phyloP scores from a whole-genome alignment of 2,329 filamentous ascomycete genomes.

The Purpureocillium lavendulum region DNA sequence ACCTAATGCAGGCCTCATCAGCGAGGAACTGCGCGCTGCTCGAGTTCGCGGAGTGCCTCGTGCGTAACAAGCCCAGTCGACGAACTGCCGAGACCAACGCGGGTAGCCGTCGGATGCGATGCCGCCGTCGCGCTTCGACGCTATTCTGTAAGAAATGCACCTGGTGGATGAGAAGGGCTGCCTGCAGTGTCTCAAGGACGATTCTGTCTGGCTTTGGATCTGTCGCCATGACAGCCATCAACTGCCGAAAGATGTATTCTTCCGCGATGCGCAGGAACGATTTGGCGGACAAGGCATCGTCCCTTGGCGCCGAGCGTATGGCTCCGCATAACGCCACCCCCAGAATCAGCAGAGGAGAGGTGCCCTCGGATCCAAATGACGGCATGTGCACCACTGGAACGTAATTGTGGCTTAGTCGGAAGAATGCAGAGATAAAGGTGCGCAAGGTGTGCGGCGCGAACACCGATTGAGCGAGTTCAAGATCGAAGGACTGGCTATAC shows the following conservation, averaged over 20 bases:
- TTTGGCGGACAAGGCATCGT: not conserved
- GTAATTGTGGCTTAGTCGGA: conserved; percentile 16
- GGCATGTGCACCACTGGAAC: conserved; percentile 18
- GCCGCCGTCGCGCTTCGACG: conserved; percentile 7
- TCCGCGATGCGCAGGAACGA: not conserved
- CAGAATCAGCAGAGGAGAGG: conserved; percentile 8
- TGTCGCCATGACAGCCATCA: not conserved
- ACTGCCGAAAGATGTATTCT: conserved; percentile 1
- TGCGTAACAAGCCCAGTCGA: not conserved
- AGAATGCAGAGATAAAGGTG: conserved; percentile 13
- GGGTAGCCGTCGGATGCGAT: conserved; percentile 9
- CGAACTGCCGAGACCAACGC: conserved; percentile 10
- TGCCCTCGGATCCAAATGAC: conserved; percentile 10
- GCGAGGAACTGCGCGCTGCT: not conserved
- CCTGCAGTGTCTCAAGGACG: conserved; percentile 13
- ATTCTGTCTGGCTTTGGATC: not conserved
- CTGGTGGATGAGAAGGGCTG: conserved; percentile 14
- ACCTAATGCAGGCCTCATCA: not conserved
- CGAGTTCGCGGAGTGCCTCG: not conserved
- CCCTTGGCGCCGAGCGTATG: not conserved
- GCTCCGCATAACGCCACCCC: conserved; percentile 10
- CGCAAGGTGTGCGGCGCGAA: conserved; percentile 12
- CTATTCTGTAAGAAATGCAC: conserved; percentile 12
- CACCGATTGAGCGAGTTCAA: conserved; percentile 6
- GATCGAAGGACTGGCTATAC: not conserved